phyloP scores from a whole-genome alignment of 352 stramenopile genomes.

The Phytopythium kandeliae region DNA sequence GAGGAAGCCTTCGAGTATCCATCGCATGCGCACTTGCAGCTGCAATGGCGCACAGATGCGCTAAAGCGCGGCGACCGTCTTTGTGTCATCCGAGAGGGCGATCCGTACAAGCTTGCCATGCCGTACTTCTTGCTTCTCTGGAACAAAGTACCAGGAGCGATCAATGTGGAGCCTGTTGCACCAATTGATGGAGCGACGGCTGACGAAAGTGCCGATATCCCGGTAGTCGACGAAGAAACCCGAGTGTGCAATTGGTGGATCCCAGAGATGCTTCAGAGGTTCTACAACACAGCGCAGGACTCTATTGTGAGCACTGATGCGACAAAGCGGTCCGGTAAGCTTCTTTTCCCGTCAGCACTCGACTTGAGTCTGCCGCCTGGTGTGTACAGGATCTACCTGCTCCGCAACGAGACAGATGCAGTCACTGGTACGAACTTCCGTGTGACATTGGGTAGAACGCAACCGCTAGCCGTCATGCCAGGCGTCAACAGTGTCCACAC shows the following conservation, averaged over 20 bases:
- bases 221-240: not conserved
- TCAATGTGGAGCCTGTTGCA: not conserved
- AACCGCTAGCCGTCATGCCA: slow-evolving; percentile 29
- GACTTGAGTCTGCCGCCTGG: slow-evolving; percentile 39
- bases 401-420: slow-evolving; percentile 30
- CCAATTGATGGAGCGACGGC: not conserved
- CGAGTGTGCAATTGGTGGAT: slow-evolving; percentile 32
- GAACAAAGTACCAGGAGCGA: slow-evolving; percentile 10
- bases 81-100: slow-evolving; percentile 33
- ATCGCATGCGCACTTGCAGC: slow-evolving; percentile 24
- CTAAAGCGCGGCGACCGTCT: slow-evolving; percentile 28
- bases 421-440: slow-evolving; percentile 18
- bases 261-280: slow-evolving; percentile 17
- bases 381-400: slow-evolving; percentile 34
- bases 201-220: slow-evolving; percentile 1
- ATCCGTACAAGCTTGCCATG: slow-evolving; percentile 31
- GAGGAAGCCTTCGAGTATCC: slow-evolving; percentile 33
- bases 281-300: slow-evolving; percentile 19
- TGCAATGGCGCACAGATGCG: slow-evolving; percentile 27
- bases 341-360: slow-evolving; percentile 32
- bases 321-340: slow-evolving; percentile 10
- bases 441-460: slow-evolving; percentile 19
- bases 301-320: slow-evolving; percentile 15
- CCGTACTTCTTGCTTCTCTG: slow-evolving; percentile 41
- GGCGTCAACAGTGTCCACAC: slow-evolving; percentile 49